phyloP scores from a whole-genome alignment of 2,329 filamentous ascomycete species.

The Verticillium zaregamsianum region DNA sequence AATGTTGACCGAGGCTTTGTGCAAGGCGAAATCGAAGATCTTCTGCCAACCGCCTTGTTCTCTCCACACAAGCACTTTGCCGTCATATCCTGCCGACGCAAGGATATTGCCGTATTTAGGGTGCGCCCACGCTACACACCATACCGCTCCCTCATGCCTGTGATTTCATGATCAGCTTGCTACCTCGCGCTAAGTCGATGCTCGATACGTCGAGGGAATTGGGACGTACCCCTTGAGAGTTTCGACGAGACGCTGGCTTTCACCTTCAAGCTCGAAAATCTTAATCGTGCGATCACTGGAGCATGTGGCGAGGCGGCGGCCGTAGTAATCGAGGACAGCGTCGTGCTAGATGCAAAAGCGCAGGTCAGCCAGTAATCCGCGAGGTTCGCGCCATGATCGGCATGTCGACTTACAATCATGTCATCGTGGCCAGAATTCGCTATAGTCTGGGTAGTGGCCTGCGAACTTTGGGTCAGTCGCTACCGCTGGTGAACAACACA shows the following conservation, averaged over 20 bases:
- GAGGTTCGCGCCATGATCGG: background rate
- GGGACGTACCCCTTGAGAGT: slow-evolving; percentile 81
- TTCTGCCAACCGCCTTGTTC: slow-evolving; percentile 79
- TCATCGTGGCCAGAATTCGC: slow-evolving; percentile 73
- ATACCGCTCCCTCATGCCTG: slow-evolving; percentile 95
- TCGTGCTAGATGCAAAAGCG: slow-evolving; percentile 63
- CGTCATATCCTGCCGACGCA: slow-evolving; percentile 92
- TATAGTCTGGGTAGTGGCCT: slow-evolving; percentile 35
- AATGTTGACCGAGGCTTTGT: slow-evolving; percentile 95
- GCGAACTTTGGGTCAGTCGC: background rate
- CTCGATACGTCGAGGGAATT: background rate
- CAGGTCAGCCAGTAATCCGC: background rate
- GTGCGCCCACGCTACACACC: slow-evolving; percentile 97
- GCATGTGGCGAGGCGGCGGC: slow-evolving; percentile 90
- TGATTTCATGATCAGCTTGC: slow-evolving; percentile 1
- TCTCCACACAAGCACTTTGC: slow-evolving; percentile 98
- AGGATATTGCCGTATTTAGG: slow-evolving; percentile 98
- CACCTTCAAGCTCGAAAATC: slow-evolving; percentile 96
- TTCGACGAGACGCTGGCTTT: slow-evolving; percentile 83
- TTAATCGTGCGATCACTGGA: slow-evolving; percentile 98
- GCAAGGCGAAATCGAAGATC: slow-evolving; percentile 88
- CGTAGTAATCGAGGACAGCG: slow-evolving; percentile 98
- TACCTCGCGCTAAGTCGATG: background rate
- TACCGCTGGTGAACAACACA: too few relatives aligned
- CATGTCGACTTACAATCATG: slow-evolving; percentile 81